Conservation (phyloP, 305 asterid genomes). For the Caryopteris hybrid region DNA sequence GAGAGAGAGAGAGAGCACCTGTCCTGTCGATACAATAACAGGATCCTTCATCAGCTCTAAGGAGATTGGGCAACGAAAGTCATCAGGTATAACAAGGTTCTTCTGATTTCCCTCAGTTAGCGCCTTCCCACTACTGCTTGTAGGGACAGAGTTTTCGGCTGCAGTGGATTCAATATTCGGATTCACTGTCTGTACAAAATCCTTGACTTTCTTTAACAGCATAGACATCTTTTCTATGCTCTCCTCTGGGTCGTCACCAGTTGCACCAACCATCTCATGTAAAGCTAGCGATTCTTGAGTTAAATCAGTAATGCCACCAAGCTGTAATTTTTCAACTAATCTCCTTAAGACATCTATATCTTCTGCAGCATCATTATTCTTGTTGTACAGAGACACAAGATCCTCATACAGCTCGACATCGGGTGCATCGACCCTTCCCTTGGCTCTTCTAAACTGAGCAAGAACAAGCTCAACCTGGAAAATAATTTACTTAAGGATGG, state of each 20-base stretch:
- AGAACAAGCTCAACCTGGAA: constrained; percentile 92
- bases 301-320: constrained; percentile 70
- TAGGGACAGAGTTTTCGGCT: constrained; percentile 41
- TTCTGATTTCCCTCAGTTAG: constrained; percentile 39
- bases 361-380: constrained; percentile 34
- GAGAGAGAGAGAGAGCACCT: constrained; percentile 62
- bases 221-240: constrained; percentile 90
- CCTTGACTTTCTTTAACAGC: constrained; percentile 82
- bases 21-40: constrained; percentile 96
- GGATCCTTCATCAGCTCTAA: constrained; percentile 95
- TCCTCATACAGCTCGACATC: constrained; percentile 77
- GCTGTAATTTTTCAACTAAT: constrained; percentile 76
- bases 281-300: constrained; percentile 94
- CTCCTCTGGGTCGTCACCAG: constrained; percentile 87
- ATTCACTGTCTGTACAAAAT: constrained; percentile 78
- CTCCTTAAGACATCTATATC: constrained; percentile 55
- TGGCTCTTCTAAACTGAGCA: constrained; percentile 93
- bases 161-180: constrained; percentile 49
- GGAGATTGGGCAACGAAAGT: constrained; percentile 94
- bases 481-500: neutral
- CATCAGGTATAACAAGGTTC: constrained; percentile 80
- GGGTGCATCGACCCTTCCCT: constrained; percentile 79
- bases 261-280: constrained; percentile 88
- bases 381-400: constrained; percentile 55
- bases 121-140: constrained; percentile 46